These are phyloP conservation scores for Boletus semigastroideus DNA, from an alignment of 1,284 basidiomycete genomes.

Conservation along the genomic window DNA sequence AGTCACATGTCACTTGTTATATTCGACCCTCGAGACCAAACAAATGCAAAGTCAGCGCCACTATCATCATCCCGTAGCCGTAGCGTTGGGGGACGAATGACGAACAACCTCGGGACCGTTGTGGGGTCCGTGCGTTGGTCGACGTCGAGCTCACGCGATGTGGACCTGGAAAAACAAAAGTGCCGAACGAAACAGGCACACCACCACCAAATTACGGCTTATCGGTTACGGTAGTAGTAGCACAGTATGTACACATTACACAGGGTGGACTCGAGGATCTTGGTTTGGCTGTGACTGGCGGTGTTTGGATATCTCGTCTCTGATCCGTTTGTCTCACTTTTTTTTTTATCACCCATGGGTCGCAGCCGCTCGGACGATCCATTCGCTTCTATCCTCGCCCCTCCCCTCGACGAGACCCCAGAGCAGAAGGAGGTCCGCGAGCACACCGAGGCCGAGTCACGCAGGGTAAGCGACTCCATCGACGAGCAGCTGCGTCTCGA, in stretches of 20 bases:
- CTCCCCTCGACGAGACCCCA: slow-evolving; percentile 57
- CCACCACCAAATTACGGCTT: too few species aligned
- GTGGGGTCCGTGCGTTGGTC: too few species aligned
- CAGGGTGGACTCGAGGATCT: too few species aligned
- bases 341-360: slow-evolving; percentile 10
- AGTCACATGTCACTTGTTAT: slow-evolving; percentile 36
- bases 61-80: background rate
- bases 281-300: background rate
- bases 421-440: slow-evolving; percentile 53
- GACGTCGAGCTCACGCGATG: too few species aligned
- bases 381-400: slow-evolving; percentile 51
- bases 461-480: slow-evolving; percentile 60
- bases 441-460: slow-evolving; percentile 57
- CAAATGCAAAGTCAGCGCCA: slow-evolving; percentile 26
- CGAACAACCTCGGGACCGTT: too few species aligned
- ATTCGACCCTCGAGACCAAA: slow-evolving; percentile 28
- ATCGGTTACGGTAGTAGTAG: background rate
- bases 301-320: slow-evolving; percentile 1
- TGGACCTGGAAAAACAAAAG: too few species aligned
- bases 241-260: background rate
- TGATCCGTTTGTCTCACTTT: background rate
- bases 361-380: slow-evolving; percentile 48
- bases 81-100: too few species aligned
- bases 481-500: slow-evolving; percentile 65
- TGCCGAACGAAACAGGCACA: too few species aligned